These are phyloP conservation scores for Saccharomyces hybrid DNA, from an alignment of 1,139 yeast species.

Conservation along the genomic window DNA sequence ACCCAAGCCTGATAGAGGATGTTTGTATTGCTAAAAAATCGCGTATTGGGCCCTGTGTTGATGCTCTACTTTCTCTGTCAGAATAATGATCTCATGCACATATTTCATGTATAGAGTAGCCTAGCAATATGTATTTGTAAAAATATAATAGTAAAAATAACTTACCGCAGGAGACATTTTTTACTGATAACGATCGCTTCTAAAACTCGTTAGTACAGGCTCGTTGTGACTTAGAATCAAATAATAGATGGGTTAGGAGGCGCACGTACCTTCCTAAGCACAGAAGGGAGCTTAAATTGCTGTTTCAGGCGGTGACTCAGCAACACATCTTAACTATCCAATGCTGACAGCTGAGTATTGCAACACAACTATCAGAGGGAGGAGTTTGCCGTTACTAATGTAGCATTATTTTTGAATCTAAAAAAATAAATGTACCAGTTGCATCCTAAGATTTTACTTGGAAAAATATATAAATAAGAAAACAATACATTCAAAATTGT, in stretches of 20 bases:
- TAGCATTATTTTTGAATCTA: too few relatives aligned
- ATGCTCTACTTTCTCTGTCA: slow-evolving; percentile 41
- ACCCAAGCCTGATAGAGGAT: slow-evolving; percentile 59
- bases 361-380: too few relatives aligned
- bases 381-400: background rate
- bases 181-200: background rate
- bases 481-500: background rate
- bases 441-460: background rate
- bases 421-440: background rate
- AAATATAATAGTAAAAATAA: background rate
- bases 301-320: too few relatives aligned
- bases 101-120: slow-evolving; percentile 6
- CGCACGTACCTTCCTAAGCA: too few relatives aligned
- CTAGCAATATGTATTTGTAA: background rate
- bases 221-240: too few relatives aligned
- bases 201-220: too few relatives aligned
- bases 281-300: too few relatives aligned
- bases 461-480: background rate
- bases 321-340: background rate
- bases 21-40: slow-evolving; percentile 61
- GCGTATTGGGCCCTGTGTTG: slow-evolving; percentile 68
- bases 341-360: background rate
- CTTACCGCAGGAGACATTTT: background rate
- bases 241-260: too few relatives aligned
- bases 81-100: slow-evolving; percentile 10